Evolutionary conservation across 768 basidiomycete species (phyloP), one percentile per base, ranked within the genome.

Genomic region (Boletus rubropictus): DNA sequence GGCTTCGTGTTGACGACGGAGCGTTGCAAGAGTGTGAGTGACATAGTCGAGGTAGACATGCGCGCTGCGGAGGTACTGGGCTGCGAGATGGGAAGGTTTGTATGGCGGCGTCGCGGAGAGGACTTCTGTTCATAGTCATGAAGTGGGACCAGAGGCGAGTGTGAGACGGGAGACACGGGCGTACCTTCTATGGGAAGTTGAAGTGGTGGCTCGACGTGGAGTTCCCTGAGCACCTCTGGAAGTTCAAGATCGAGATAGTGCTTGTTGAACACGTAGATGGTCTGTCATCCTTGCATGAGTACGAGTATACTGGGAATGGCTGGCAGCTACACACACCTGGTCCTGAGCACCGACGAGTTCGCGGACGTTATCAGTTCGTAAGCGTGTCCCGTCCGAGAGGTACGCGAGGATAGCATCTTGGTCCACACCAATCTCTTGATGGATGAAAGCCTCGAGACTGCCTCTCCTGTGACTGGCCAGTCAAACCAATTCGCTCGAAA

Each of bases 181-280:
- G 44, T 48, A 85, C 88, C 84, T 68, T 88, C 84, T 51, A 86
- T 77, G 15, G 78, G 73, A n/a, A 82, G 80, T 53, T 88, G 84
- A 20, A 86, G 57, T 15, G 74, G 72, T 3, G 86, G 72, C 36
- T 81, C 76, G 15, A 81, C 69, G 14, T 67, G 73, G n/a, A 91
- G 74, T 34, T 79, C 74, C n/a, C 65, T 72, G 14, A 89, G 63
- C 21, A 87, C 81, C 35, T 84, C 76, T 2, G 82, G 78, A 24
- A 85, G 46, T 41, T 84, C 80, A 36, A 80, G 71, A 52, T 88
- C 86, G 31, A 92, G 75, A 57, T 85, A 86, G 57, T 78, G 72
- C 58, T 88, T 89, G 68, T 90, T 91, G 68, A 87, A 92, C 5
- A 91, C 85, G 57, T 79, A 91, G 50, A 92, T 84, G 7, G 80